phyloP scores from a whole-genome alignment of 2,329 filamentous ascomycete species.

The Fusarium pseudograminearum region DNA sequence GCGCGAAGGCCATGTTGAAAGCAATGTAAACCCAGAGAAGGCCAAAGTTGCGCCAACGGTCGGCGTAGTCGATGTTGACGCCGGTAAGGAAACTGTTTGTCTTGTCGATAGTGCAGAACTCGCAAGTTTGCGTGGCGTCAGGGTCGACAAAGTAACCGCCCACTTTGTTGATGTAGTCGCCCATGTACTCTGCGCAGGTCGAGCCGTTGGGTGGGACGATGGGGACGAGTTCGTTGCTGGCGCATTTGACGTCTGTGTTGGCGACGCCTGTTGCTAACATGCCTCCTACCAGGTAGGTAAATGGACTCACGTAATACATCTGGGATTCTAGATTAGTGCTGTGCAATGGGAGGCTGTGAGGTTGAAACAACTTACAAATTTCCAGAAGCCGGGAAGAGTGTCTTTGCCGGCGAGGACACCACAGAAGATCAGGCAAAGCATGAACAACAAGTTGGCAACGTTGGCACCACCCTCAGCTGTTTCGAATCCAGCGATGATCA shows the following conservation, averaged over 20 bases:
- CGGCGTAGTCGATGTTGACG: slow-evolving; percentile 65
- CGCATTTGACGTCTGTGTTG: slow-evolving; percentile 74
- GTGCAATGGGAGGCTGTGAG: too few relatives aligned
- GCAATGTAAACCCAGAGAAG: slow-evolving; percentile 69
- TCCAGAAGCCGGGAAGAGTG: slow-evolving; percentile 66
- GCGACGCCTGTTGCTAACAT: slow-evolving; percentile 79
- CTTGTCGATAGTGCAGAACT: slow-evolving; percentile 65
- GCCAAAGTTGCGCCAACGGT: slow-evolving; percentile 78
- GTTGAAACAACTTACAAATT: slow-evolving; percentile 13
- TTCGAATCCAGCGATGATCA: slow-evolving; percentile 77
- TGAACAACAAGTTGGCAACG: slow-evolving; percentile 74
- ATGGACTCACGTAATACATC: slow-evolving; percentile 79
- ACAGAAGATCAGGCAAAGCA: slow-evolving; percentile 63
- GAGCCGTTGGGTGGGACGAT: slow-evolving; percentile 70
- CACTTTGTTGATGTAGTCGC: slow-evolving; percentile 58
- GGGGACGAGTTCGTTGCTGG: slow-evolving; percentile 74
- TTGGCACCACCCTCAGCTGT: slow-evolving; percentile 75
- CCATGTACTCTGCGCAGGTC: slow-evolving; percentile 72
- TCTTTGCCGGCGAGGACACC: slow-evolving; percentile 54
- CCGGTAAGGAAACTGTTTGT: slow-evolving; percentile 65
- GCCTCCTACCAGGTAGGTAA: slow-evolving; percentile 83
- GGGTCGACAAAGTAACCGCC: slow-evolving; percentile 68
- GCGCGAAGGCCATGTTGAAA: slow-evolving; percentile 68
- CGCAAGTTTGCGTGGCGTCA: slow-evolving; percentile 63
- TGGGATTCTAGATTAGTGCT: too few relatives aligned